phyloP scores from a whole-genome alignment of 169 alveolate species.

The Plasmodium malariae region DNA sequence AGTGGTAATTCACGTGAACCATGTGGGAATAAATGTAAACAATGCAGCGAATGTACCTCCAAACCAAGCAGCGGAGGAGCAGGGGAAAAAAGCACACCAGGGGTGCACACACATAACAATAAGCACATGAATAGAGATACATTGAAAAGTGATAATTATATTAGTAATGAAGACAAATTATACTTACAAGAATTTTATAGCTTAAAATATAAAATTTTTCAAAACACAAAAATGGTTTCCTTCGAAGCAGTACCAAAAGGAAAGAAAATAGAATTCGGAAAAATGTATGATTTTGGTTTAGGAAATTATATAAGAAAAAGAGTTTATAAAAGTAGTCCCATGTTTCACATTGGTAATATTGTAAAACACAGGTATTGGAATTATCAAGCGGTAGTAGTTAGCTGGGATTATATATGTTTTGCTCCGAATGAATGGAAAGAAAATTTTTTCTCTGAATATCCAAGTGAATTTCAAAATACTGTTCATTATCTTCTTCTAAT shows the following conservation, averaged over 20 bases:
- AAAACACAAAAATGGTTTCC: constrained; percentile 31
- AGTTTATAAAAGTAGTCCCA: constrained; percentile 58
- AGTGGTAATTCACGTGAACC: neutral
- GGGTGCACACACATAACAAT: too few species aligned
- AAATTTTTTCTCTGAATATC: constrained; percentile 44
- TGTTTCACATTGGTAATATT: constrained; percentile 73
- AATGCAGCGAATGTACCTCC: too few species aligned
- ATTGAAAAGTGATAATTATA: constrained; percentile 20
- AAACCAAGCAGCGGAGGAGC: too few species aligned
- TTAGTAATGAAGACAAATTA: constrained; percentile 38
- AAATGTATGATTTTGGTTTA: constrained; percentile 60
- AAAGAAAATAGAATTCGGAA: constrained; percentile 56
- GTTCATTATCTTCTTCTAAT: constrained; percentile 67
- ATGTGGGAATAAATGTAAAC: too few species aligned
- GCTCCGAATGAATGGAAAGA: constrained; percentile 75
- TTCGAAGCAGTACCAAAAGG: constrained; percentile 55
- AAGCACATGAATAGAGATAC: too few species aligned
- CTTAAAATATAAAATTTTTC: constrained; percentile 5
- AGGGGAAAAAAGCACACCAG: too few species aligned
- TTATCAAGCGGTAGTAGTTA: constrained; percentile 68
- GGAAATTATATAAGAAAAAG: constrained; percentile 75
- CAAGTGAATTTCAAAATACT: constrained; percentile 39
- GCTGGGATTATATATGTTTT: constrained; percentile 73
- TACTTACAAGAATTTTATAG: constrained; percentile 33
- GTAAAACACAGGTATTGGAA: constrained; percentile 75